Conservation (phyloP, 2,329 filamentous ascomycete species). For the Penicillium brasilianum region DNA sequence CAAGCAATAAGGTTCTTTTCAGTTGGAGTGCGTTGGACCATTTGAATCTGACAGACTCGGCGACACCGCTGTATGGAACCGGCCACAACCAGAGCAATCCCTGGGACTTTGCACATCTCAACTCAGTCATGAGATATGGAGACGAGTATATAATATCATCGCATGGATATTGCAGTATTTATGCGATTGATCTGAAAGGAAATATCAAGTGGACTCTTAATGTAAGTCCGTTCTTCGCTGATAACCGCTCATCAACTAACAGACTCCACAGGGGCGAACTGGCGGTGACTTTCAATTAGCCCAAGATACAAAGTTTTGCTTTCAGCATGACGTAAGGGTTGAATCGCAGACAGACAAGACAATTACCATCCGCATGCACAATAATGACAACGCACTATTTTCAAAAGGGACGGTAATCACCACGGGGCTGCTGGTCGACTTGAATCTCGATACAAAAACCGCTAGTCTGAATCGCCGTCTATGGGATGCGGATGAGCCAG, state of each 20-base stretch:
- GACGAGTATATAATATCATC: conserved; percentile 27
- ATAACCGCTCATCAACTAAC: not conserved
- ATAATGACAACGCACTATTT: conserved; percentile 28
- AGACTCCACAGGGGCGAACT: conserved; percentile 20
- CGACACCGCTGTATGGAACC: not conserved
- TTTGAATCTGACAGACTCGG: not conserved
- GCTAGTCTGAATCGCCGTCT: not conserved
- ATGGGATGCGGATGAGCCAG: not conserved
- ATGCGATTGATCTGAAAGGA: conserved; percentile 28
- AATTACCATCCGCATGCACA: conserved; percentile 32
- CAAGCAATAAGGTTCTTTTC: conserved; percentile 33
- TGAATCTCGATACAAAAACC: not conserved
- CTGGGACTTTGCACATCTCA: conserved; percentile 28
- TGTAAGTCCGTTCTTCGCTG: conserved; percentile 12
- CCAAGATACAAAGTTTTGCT: conserved; percentile 25
- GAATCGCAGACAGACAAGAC: conserved; percentile 31
- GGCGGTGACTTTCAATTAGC: conserved; percentile 26
- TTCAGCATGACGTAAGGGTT: conserved; percentile 37
- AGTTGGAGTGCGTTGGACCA: conserved; percentile 35
- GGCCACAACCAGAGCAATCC: conserved; percentile 14
- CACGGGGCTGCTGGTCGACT: not conserved
- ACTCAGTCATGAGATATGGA: conserved; percentile 20
- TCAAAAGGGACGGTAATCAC: conserved; percentile 5
- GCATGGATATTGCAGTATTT: conserved; percentile 25
- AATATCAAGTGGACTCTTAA: conserved; percentile 30